These are phyloP conservation scores for Bothriochloa decipiens DNA, from an alignment of 176 grass and related monocot species.

Conservation along the genomic window DNA sequence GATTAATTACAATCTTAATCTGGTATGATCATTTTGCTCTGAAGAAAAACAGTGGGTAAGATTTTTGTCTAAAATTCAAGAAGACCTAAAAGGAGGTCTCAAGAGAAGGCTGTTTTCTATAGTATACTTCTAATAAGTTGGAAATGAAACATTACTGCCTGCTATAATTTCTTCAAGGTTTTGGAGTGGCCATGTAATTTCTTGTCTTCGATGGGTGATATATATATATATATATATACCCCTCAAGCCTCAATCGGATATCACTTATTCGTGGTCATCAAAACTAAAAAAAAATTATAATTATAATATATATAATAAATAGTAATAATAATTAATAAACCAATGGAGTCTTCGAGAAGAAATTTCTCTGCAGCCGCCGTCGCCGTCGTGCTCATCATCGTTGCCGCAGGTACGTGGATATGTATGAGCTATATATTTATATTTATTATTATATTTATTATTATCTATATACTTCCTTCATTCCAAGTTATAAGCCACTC, in stretches of 20 bases:
- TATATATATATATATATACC: too few species aligned
- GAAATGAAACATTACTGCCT: neutral
- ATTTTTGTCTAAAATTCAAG: neutral
- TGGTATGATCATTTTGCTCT: neutral
- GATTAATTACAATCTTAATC: neutral
- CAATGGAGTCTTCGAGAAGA: neutral
- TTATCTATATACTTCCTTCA: neutral
- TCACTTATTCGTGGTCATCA: neutral
- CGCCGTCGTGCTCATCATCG: neutral
- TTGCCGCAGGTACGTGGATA: neutral
- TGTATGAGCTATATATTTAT: neutral
- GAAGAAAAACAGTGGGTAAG: neutral
- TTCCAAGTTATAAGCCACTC: too few species aligned
- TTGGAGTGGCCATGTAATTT: neutral
- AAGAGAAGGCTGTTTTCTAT: neutral
- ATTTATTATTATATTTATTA: neutral
- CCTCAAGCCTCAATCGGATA: neutral
- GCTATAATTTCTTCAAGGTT: neutral
- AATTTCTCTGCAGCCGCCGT: neutral
- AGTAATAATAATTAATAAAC: neutral
- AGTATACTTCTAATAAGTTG: neutral
- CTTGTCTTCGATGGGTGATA: neutral
- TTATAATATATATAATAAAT: neutral
- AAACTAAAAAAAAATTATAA: neutral
- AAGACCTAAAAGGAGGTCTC: neutral